Evolutionary conservation across 306 rosid genomes (phyloP).

Genomic region (Malus sieversii): DNA sequence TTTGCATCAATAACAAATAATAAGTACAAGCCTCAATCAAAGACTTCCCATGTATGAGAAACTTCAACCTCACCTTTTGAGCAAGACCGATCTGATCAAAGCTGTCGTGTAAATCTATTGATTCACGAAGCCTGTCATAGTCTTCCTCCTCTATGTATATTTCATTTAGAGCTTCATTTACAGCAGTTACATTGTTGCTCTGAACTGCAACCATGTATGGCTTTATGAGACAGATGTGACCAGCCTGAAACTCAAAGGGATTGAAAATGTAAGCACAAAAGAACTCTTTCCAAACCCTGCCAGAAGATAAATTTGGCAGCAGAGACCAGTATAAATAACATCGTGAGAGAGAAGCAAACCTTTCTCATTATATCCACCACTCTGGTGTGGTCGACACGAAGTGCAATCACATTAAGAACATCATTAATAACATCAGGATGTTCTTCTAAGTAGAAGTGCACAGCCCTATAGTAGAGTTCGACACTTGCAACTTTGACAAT

Average conservation of each 20-base stretch:
- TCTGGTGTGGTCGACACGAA: constrained; percentile 92
- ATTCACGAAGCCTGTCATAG: constrained; percentile 89
- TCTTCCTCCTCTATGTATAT: constrained; percentile 96
- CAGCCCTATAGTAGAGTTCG: constrained; percentile 91
- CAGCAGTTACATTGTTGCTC: constrained; percentile 95
- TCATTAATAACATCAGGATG: constrained; percentile 95
- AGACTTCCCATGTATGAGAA: background rate
- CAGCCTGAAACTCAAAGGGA: constrained; percentile 53
- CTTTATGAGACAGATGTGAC: constrained; percentile 83
- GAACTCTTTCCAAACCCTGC: background rate
- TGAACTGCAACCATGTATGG: constrained; percentile 99
- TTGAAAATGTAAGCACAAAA: background rate
- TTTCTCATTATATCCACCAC: constrained; percentile 97
- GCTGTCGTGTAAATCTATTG: constrained; percentile 88
- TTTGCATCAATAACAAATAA: background rate
- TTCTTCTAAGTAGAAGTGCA: constrained; percentile 90
- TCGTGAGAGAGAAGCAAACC: constrained; percentile 28
- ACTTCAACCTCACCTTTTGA: constrained; percentile 60
- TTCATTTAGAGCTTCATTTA: constrained; percentile 94
- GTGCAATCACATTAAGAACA: constrained; percentile 91
- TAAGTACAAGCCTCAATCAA: background rate
- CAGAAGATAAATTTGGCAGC: background rate
- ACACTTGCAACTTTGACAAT: constrained; percentile 86
- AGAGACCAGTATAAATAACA: background rate
- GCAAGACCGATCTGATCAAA: constrained; percentile 98